phyloP scores from a whole-genome alignment of 2,329 filamentous ascomycete genomes.

The Diaporthe sp. region DNA sequence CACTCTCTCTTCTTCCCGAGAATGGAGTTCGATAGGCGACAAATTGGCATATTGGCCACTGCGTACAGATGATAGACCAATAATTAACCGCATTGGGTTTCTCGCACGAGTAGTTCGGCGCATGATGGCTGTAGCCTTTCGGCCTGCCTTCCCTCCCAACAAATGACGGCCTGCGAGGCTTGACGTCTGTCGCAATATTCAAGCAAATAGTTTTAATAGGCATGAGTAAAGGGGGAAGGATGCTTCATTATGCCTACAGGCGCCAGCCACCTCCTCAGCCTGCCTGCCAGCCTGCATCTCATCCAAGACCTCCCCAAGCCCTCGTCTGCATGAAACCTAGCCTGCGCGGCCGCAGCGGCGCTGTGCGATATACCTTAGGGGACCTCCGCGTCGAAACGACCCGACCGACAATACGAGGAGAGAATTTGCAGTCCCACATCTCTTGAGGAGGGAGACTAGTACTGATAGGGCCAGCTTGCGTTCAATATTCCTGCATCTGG shows the following conservation, averaged over 20 bases:
- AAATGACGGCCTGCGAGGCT: constrained; percentile 1
- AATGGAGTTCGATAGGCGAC: constrained; percentile 3
- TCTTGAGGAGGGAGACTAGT: not conserved
- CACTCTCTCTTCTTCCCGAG: constrained; percentile 3
- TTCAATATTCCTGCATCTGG: not conserved
- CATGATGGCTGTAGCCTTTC: not conserved
- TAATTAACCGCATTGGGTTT: constrained; percentile 1
- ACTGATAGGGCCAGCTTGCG: not conserved
- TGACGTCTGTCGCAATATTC: not conserved
- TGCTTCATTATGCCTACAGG: not conserved
- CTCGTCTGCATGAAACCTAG: constrained; percentile 12
- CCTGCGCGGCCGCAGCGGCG: constrained; percentile 23
- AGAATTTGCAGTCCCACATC: not conserved
- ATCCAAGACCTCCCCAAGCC: not conserved
- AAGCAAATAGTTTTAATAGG: constrained; percentile 18
- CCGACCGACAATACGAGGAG: not conserved
- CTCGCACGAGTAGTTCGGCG: constrained; percentile 8
- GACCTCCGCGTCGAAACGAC: not conserved
- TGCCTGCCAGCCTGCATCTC: not conserved
- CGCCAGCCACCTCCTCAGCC: constrained; percentile 11
- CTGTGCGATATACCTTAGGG: not conserved
- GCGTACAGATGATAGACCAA: constrained; percentile 7
- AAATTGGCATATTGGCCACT: constrained; percentile 11
- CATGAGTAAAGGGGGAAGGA: not conserved
- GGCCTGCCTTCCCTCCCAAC: not conserved